Percentiles rank a stretch among this genome's conserved stretches.
Evolutionary conservation across 768 basidiomycete genomes (phyloP).

Genomic region (Leccinum subgranulosum): DNA sequence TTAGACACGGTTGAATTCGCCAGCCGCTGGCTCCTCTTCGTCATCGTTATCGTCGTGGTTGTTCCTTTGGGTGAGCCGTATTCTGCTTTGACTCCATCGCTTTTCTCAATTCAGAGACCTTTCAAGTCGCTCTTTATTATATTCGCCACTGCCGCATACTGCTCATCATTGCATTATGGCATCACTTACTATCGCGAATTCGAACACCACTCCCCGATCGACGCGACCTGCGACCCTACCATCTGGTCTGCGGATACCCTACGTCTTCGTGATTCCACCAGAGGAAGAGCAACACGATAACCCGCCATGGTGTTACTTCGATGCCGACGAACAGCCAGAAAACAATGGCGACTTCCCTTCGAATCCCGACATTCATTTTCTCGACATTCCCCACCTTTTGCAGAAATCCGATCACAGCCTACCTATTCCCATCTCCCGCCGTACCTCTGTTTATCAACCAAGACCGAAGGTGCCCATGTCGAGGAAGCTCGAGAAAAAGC

Average conservation of each 20-base stretch:
- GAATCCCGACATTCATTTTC: slow-evolving; percentile 30
- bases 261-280: slow-evolving; percentile 56
- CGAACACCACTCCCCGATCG: slow-evolving; percentile 15
- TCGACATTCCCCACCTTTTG: slow-evolving; percentile 31
- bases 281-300: slow-evolving; percentile 49
- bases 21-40: slow-evolving; percentile 13
- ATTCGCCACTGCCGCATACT: not conserved
- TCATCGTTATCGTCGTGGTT: slow-evolving; percentile 2
- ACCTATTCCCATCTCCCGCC: slow-evolving; percentile 3
- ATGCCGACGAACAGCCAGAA: slow-evolving; percentile 39
- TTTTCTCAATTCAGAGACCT: not conserved
- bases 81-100: not conserved
- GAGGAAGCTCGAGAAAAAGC: slow-evolving; percentile 30
- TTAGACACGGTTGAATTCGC: slow-evolving; percentile 17
- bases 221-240: slow-evolving; percentile 3
- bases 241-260: slow-evolving; percentile 35
- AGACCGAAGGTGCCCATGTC: slow-evolving; percentile 7
- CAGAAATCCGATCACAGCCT: slow-evolving; percentile 10
- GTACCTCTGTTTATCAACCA: slow-evolving; percentile 5
- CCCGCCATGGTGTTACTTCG: slow-evolving; percentile 57
- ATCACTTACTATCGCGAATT: slow-evolving; percentile 9
- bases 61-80: slow-evolving; percentile 13
- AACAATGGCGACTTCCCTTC: slow-evolving; percentile 13
- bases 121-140: slow-evolving; percentile 17
- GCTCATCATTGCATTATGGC: slow-evolving; percentile 7